These are phyloP conservation scores for Oryza australiensis DNA, from an alignment of 176 grass and related monocot species.

Conservation along the genomic window DNA sequence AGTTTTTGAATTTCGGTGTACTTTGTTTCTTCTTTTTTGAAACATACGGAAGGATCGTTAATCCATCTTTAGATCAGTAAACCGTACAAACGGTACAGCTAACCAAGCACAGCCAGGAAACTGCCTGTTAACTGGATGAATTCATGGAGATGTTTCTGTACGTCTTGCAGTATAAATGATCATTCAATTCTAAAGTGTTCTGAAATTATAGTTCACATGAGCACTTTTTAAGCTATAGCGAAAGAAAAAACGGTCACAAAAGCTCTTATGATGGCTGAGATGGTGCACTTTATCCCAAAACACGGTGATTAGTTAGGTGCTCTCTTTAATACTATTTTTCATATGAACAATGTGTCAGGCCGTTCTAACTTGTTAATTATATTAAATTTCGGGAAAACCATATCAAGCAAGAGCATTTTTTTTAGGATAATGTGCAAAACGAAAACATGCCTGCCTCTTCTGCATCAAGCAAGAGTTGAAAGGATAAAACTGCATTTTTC, in stretches of 20 bases:
- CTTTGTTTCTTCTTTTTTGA: too few species aligned
- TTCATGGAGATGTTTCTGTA: constrained; percentile 5
- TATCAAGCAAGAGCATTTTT: background rate
- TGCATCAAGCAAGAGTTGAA: background rate
- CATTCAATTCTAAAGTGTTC: constrained; percentile 19
- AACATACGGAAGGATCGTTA: background rate
- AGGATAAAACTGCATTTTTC: background rate
- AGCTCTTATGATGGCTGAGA: too few species aligned
- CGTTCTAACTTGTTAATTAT: background rate
- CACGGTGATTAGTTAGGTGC: background rate
- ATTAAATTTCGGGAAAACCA: background rate
- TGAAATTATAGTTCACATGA: background rate
- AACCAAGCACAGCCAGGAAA: constrained; percentile 7
- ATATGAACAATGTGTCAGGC: background rate
- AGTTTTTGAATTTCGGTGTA: background rate
- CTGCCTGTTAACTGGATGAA: background rate
- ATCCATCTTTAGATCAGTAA: background rate
- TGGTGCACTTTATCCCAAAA: background rate
- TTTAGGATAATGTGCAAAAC: background rate
- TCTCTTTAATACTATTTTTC: background rate
- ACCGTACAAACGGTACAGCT: background rate
- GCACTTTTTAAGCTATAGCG: background rate
- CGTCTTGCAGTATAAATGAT: constrained; percentile 23
- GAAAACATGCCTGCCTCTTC: background rate
- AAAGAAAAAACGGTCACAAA: background rate